phyloP scores from a whole-genome alignment of 2,329 filamentous ascomycete species.

The Claviceps cyperi region DNA sequence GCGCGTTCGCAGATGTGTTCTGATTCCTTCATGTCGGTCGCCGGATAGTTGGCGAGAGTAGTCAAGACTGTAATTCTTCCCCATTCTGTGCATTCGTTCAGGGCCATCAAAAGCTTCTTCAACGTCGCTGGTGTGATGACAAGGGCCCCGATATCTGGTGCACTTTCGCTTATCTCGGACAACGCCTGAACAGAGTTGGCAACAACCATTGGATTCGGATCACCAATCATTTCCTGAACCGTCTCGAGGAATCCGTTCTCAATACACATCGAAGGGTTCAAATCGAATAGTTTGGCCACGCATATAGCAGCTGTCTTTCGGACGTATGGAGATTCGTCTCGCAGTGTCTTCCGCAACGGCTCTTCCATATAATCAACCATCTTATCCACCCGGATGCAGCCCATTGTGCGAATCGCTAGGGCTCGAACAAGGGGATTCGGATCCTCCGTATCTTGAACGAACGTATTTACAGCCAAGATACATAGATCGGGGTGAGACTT shows the following conservation, averaged over 20 bases:
- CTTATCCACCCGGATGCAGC: slow-evolving; percentile 94
- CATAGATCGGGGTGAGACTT: slow-evolving; percentile 98
- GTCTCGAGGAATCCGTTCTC: slow-evolving; percentile 94
- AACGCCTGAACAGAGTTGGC: slow-evolving; percentile 93
- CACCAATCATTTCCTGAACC: slow-evolving; percentile 88
- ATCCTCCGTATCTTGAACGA: slow-evolving; percentile 97
- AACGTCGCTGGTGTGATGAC: slow-evolving; percentile 68
- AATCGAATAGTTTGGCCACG: slow-evolving; percentile 92
- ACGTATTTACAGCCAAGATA: slow-evolving; percentile 97
- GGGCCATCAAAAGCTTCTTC: slow-evolving; percentile 89
- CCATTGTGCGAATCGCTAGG: slow-evolving; percentile 94
- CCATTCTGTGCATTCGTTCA: slow-evolving; percentile 99
- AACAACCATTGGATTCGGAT: slow-evolving; percentile 98
- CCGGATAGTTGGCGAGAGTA: slow-evolving; percentile 76
- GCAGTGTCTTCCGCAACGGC: slow-evolving; percentile 82
- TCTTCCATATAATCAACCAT: slow-evolving; percentile 99
- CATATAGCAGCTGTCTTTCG: slow-evolving; percentile 96
- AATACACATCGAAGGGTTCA: slow-evolving; percentile 82
- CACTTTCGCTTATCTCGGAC: slow-evolving; percentile 77
- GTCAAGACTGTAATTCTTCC: slow-evolving; percentile 86
- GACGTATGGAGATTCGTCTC: slow-evolving; percentile 96
- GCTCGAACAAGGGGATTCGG: slow-evolving; percentile 92
- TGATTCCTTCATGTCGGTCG: slow-evolving; percentile 81
- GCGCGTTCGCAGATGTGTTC: slow-evolving; percentile 98
- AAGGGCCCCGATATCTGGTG: slow-evolving; percentile 79